phyloP scores from a whole-genome alignment of 441 rosid species.

The Euphorbia celastroides region DNA sequence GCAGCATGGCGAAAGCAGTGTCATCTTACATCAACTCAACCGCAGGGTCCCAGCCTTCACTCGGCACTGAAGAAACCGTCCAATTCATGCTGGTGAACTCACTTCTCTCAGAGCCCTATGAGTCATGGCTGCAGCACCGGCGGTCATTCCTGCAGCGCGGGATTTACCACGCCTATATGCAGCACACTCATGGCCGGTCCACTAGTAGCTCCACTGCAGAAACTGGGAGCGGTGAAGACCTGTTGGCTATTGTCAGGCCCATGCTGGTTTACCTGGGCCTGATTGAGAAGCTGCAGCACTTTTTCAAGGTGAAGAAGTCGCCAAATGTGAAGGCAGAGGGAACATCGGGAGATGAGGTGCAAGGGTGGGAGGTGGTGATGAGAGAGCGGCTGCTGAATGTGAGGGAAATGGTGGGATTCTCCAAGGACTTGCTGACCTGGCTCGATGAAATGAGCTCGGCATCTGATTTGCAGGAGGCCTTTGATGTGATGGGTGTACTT shows the following conservation, averaged over 20 bases:
- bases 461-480: slow-evolving; percentile 84
- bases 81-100: slow-evolving; percentile 99
- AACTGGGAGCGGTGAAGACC: slow-evolving; percentile 42
- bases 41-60: slow-evolving; percentile 48
- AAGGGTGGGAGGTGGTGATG: slow-evolving; percentile 88
- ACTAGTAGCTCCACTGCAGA: slow-evolving; percentile 32
- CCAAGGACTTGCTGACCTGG: slow-evolving; percentile 87
- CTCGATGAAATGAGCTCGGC: slow-evolving; percentile 82
- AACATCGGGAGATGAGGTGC: slow-evolving; percentile 44
- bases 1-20: slow-evolving; percentile 81
- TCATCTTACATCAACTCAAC: slow-evolving; percentile 64
- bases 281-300: slow-evolving; percentile 92
- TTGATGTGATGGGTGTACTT: slow-evolving; percentile 77
- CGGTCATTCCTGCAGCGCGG: slow-evolving; percentile 88
- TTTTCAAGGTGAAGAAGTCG: slow-evolving; percentile 66
- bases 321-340: slow-evolving; percentile 37
- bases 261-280: slow-evolving; percentile 97
- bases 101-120: slow-evolving; percentile 86
- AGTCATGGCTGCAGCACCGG: slow-evolving; percentile 95
- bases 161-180: slow-evolving; percentile 93
- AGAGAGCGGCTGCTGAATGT: slow-evolving; percentile 70
- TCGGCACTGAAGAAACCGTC: slow-evolving; percentile 86
- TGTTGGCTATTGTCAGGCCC: slow-evolving; percentile 62
- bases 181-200: slow-evolving; percentile 78
- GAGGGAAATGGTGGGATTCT: slow-evolving; percentile 84